Conservation (phyloP, 1,139 yeast species). For the Williopsis jadinii region DNA sequence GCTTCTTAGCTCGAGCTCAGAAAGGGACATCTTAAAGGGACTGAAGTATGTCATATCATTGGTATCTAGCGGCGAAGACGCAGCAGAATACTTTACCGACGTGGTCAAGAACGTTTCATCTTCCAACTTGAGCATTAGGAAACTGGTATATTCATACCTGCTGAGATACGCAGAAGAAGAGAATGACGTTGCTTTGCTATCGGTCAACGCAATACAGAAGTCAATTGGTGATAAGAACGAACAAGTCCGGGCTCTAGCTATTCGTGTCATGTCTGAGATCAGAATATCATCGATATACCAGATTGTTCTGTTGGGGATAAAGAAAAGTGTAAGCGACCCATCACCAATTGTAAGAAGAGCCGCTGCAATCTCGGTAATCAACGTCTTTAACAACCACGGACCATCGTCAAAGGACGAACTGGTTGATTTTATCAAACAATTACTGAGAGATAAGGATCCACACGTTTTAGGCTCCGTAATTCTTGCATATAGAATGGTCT, state of each 20-base stretch:
- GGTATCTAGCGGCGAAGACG: conserved; percentile 60
- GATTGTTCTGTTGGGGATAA: conserved; percentile 66
- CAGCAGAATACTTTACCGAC: conserved; percentile 66
- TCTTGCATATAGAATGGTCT: conserved; percentile 46
- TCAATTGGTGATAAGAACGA: conserved; percentile 66
- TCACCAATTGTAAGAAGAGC: conserved; percentile 76
- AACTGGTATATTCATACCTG: conserved; percentile 73
- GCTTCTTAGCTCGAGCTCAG: conserved; percentile 61
- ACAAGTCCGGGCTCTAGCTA: conserved; percentile 60
- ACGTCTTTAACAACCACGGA: conserved; percentile 40
- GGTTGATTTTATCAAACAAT: conserved; percentile 39
- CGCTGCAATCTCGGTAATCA: conserved; percentile 70
- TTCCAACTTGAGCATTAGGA: conserved; percentile 57
- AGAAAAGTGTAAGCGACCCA: conserved; percentile 61
- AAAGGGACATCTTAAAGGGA: conserved; percentile 68
- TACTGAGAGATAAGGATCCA: conserved; percentile 59
- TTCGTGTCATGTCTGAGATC: conserved; percentile 76
- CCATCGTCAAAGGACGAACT: conserved; percentile 34
- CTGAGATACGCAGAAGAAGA: conserved; percentile 75
- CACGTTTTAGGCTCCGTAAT: conserved; percentile 69
- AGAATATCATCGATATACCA: conserved; percentile 75
- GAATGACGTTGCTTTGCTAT: conserved; percentile 80
- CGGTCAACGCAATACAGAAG: conserved; percentile 90
- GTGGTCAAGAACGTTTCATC: conserved; percentile 86
- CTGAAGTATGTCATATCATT: conserved; percentile 67